phyloP scores from a whole-genome alignment of 805 yeast genomes.

The Myxozyma neotropica region DNA sequence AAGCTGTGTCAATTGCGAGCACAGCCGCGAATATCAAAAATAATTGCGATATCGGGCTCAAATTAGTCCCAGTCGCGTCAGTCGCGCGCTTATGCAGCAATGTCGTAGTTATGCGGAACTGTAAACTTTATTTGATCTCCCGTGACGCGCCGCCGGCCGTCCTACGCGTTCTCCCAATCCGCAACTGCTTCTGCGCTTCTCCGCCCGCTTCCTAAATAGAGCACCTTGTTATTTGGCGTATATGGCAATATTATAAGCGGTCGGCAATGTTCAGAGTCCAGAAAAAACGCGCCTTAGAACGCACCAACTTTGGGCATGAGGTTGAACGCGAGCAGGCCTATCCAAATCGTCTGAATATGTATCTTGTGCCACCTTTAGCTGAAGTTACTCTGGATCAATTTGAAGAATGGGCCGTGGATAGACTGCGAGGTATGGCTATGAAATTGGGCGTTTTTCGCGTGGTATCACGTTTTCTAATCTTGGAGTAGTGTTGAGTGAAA shows the following conservation, averaged over 20 bases:
- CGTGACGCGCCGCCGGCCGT: conserved; percentile 9
- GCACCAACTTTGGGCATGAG: conserved; percentile 43
- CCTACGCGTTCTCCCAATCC: no score
- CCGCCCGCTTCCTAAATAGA: no score
- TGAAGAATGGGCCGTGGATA: conserved; percentile 93
- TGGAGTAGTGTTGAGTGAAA: conserved; percentile 64
- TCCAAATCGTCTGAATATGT: conserved; percentile 70
- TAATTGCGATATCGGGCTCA: background rate
- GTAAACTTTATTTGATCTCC: background rate
- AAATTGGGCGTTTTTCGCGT: no score
- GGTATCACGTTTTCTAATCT: background rate
- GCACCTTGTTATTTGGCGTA: no score
- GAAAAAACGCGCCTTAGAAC: conserved; percentile 36
- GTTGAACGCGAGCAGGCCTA: conserved; percentile 46
- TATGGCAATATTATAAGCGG: no score
- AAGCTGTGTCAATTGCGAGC: no score
- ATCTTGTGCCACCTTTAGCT: conserved; percentile 72
- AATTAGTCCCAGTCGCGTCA: background rate
- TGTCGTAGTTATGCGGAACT: background rate
- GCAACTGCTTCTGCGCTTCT: no score
- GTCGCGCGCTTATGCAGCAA: conserved; percentile 7
- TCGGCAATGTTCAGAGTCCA: conserved; percentile 39
- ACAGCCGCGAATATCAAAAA: background rate
- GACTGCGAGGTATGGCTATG: conserved; percentile 61
- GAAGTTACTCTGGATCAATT: conserved; percentile 92